Conservation (phyloP, 768 basidiomycete genomes). For the Polyporus arcularius region DNA sequence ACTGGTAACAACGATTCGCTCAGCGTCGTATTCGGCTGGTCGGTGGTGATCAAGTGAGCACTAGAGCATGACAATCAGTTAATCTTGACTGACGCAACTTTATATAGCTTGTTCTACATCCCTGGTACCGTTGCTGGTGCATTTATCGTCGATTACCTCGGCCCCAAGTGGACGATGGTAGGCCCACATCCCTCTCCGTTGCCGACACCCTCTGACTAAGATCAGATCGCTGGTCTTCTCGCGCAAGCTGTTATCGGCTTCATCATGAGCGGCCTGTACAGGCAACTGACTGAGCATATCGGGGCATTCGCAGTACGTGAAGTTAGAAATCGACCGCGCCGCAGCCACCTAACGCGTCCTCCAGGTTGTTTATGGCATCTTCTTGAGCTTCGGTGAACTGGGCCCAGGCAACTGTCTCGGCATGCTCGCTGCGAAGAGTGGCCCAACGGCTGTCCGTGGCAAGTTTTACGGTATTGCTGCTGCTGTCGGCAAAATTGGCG, state of each 20-base stretch:
- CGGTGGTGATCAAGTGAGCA: constrained; percentile 76
- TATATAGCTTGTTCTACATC: constrained; percentile 60
- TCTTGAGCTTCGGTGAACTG: constrained; percentile 86
- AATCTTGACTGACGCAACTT: constrained; percentile 20
- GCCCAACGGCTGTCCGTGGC: constrained; percentile 84
- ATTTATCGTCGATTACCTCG: constrained; percentile 72
- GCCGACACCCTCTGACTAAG: neutral
- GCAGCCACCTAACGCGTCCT: neutral
- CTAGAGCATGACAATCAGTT: constrained; percentile 29
- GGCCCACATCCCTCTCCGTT: neutral
- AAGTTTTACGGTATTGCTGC: constrained; percentile 87
- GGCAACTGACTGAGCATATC: constrained; percentile 57
- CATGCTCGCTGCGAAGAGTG: constrained; percentile 80
- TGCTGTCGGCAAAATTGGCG: constrained; percentile 83
- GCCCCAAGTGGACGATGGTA: constrained; percentile 78
- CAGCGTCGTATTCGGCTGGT: constrained; percentile 77
- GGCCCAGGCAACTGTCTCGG: constrained; percentile 90
- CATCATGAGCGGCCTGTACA: constrained; percentile 86
- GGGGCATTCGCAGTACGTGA: constrained; percentile 70
- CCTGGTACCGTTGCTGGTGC: constrained; percentile 75
- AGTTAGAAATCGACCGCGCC: neutral
- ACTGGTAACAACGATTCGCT: constrained; percentile 56
- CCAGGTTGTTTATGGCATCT: constrained; percentile 86
- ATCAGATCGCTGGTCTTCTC: constrained; percentile 66
- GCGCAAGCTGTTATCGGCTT: constrained; percentile 78